Percentiles rank a stretch among this genome's conserved stretches.
phyloP scores from a whole-genome alignment of 148 eudicot genomes.

The Oxyria digyna region DNA sequence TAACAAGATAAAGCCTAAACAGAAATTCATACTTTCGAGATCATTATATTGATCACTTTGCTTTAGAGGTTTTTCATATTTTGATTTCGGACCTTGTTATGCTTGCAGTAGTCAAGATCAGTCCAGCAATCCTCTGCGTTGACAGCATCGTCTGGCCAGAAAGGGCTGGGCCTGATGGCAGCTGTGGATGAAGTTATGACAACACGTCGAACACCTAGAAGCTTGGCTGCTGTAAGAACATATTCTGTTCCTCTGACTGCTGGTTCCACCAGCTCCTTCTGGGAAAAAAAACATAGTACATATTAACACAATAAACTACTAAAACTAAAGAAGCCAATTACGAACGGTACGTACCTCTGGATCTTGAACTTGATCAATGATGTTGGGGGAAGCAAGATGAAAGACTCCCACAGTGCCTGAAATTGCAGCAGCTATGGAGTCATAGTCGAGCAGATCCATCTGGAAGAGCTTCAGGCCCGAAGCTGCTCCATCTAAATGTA shows the following conservation, averaged over 20 bases:
- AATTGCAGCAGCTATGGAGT: conserved; percentile 45
- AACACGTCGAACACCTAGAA: conserved; percentile 57
- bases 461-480: conserved; percentile 40
- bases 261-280: conserved; percentile 65
- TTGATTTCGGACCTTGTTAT: conserved; percentile 30
- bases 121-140: conserved; percentile 80
- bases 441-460: conserved; percentile 67
- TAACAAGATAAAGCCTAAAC: background rate
- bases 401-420: conserved; percentile 55
- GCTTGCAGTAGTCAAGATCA: conserved; percentile 59
- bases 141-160: conserved; percentile 59
- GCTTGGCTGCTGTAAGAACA: conserved; percentile 71
- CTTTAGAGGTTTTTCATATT: background rate
- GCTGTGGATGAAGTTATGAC: conserved; percentile 77
- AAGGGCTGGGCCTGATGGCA: conserved; percentile 56
- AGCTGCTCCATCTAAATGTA: conserved; percentile 49
- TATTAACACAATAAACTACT: background rate
- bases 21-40: too few species aligned
- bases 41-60: background rate
- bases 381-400: conserved; percentile 73
- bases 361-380: conserved; percentile 42
- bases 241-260: conserved; percentile 70
- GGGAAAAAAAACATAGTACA: background rate
- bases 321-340: background rate
- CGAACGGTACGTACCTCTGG: conserved; percentile 46